These are phyloP conservation scores for Pleurotus sapidus DNA, from an alignment of 768 basidiomycete species.

Conservation along the genomic window DNA sequence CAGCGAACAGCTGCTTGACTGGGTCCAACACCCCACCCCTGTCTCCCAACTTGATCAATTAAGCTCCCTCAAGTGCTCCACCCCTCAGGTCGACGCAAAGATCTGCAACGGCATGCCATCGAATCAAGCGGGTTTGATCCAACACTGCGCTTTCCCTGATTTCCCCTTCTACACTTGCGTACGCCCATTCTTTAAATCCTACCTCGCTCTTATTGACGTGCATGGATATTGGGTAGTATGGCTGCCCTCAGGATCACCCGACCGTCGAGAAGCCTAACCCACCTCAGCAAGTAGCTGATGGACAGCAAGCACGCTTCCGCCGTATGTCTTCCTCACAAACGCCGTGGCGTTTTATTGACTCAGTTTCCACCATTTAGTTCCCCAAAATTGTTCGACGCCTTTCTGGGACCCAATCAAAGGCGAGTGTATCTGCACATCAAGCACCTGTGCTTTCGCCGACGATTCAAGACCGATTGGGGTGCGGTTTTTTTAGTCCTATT, in stretches of 20 bases:
- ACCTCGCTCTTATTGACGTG: background rate
- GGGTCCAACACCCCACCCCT: conserved; percentile 70
- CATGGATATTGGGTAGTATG: conserved; percentile 46
- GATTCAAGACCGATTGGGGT: conserved; percentile 64
- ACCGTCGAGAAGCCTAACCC: conserved; percentile 66
- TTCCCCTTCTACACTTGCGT: conserved; percentile 83
- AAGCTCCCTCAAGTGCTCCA: conserved; percentile 58
- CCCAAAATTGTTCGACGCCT: conserved; percentile 69
- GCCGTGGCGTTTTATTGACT: background rate
- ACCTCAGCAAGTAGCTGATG: conserved; percentile 45
- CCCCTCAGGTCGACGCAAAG: conserved; percentile 56
- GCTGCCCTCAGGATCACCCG: conserved; percentile 58
- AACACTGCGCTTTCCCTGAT: conserved; percentile 63
- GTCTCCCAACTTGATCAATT: conserved; percentile 53
- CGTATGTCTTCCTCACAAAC: conserved; percentile 35
- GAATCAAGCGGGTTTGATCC: conserved; percentile 61
- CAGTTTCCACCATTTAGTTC: conserved; percentile 37
- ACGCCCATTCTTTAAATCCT: conserved; percentile 22
- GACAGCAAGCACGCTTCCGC: conserved; percentile 48
- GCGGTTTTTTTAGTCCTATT: conserved; percentile 19
- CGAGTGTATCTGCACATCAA: conserved; percentile 58
- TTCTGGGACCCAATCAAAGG: conserved; percentile 80
- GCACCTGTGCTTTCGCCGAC: conserved; percentile 61
- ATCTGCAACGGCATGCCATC: conserved; percentile 78
- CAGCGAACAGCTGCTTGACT: conserved; percentile 66